These are phyloP conservation scores for Alloascoidea hylecoeti DNA, from an alignment of 805 yeast species.

Conservation along the genomic window DNA sequence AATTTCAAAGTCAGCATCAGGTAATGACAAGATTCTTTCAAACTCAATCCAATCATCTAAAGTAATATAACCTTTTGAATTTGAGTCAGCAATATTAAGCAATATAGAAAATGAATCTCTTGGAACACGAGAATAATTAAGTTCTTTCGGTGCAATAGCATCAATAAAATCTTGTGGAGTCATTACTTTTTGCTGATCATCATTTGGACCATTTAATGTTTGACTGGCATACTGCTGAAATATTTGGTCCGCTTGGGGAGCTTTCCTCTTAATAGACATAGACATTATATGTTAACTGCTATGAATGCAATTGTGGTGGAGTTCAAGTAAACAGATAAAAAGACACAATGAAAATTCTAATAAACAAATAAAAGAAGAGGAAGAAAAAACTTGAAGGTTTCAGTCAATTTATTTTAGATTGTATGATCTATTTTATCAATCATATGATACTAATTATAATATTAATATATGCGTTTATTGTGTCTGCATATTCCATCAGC, in stretches of 20 bases:
- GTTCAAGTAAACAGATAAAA: neutral
- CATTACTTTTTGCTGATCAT: constrained; percentile 20
- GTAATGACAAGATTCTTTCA: constrained; percentile 36
- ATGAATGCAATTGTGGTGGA: neutral
- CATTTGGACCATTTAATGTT: constrained; percentile 11
- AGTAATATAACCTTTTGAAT: constrained; percentile 51
- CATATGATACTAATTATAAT: too few relatives aligned
- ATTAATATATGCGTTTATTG: too few relatives aligned
- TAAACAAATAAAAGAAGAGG: neutral
- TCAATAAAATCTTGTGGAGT: constrained; percentile 25
- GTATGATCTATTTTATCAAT: too few relatives aligned
- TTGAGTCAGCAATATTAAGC: constrained; percentile 68
- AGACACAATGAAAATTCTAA: neutral
- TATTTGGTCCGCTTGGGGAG: neutral
- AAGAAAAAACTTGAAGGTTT: neutral
- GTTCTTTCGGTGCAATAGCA: constrained; percentile 27
- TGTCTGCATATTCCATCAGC: too few relatives aligned
- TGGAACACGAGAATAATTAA: constrained; percentile 37
- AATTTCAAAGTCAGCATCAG: constrained; percentile 39
- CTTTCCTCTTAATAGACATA: constrained; percentile 2
- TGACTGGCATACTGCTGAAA: neutral
- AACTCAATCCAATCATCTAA: constrained; percentile 65
- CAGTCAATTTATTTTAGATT: neutral
- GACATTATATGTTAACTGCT: constrained; percentile 6
- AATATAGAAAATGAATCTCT: constrained; percentile 54